phyloP scores from a whole-genome alignment of 257 asterid species.

The Verbena officinalis region DNA sequence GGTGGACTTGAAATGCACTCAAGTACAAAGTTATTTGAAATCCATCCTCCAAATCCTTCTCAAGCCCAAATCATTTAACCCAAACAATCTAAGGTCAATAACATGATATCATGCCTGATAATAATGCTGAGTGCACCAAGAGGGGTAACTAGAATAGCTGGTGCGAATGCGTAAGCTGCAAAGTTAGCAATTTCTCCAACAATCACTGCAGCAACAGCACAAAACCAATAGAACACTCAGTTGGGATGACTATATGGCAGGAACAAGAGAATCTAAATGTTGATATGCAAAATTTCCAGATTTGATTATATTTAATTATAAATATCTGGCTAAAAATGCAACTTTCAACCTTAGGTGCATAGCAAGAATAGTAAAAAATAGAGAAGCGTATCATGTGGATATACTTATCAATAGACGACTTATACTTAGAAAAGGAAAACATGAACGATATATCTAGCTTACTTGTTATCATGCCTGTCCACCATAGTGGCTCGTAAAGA shows the following conservation, averaged over 20 bases:
- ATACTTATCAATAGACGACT: no score
- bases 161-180: constrained; percentile 99
- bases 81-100: constrained; percentile 16
- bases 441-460: constrained; percentile 30
- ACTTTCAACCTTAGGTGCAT: background rate
- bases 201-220: constrained; percentile 68
- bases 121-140: constrained; percentile 99
- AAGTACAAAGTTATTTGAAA: no score
- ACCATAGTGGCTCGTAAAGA: constrained; percentile 86
- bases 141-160: constrained; percentile 97
- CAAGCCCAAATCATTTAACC: background rate
- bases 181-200: constrained; percentile 98
- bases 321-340: constrained; percentile 21
- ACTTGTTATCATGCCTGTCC: constrained; percentile 91
- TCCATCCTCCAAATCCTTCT: background rate
- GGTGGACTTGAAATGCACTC: no score
- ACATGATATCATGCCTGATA: constrained; percentile 69
- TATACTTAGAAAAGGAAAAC: constrained; percentile 13
- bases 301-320: background rate
- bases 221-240: constrained; percentile 28
- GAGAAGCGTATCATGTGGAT: no score
- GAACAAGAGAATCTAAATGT: constrained; percentile 8
- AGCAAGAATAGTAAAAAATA: background rate
- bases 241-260: constrained; percentile 20
- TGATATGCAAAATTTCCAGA: constrained; percentile 2